Evolutionary conservation across 2,329 filamentous ascomycete genomes (phyloP).

Genomic region (Podosphaera fusca): DNA sequence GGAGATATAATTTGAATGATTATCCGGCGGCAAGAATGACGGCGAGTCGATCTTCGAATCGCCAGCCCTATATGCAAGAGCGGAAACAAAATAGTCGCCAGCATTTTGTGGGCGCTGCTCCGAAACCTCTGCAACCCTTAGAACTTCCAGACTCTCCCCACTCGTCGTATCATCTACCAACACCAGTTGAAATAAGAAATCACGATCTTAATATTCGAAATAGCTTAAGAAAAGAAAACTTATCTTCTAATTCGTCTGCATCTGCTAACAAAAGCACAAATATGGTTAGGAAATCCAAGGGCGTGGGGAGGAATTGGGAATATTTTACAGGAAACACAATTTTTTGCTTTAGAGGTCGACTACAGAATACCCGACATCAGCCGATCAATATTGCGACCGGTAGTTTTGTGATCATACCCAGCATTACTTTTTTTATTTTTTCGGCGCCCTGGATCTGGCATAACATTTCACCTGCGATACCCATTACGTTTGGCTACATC

Average conservation of each 20-base stretch:
- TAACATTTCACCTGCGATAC: constrained; percentile 71
- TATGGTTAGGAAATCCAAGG: constrained; percentile 11
- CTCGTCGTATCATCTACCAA: constrained; percentile 46
- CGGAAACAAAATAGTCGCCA: background rate
- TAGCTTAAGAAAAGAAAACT: constrained; percentile 50
- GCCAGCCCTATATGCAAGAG: constrained; percentile 10
- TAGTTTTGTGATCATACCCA: constrained; percentile 54
- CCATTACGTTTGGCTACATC: constrained; percentile 76
- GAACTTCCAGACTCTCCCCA: constrained; percentile 57
- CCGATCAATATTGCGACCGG: constrained; percentile 81
- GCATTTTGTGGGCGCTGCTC: background rate
- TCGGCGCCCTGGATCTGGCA: constrained; percentile 62
- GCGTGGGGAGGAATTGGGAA: constrained; percentile 55
- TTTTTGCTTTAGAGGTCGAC: constrained; percentile 65
- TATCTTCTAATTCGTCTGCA: constrained; percentile 61
- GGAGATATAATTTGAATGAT: constrained; percentile 16
- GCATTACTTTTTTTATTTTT: constrained; percentile 64
- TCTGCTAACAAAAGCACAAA: constrained; percentile 24
- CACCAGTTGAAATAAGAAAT: constrained; percentile 27
- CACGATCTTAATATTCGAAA: constrained; percentile 27
- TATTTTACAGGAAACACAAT: constrained; percentile 87
- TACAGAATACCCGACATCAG: constrained; percentile 69
- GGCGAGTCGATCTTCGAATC: constrained; percentile 43
- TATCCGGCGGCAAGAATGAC: constrained; percentile 27
- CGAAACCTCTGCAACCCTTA: constrained; percentile 28